Percentiles rank a stretch among this genome's conserved stretches.
Conservation (phyloP, 2,329 filamentous ascomycete genomes). For the Beauveria sp. region DNA sequence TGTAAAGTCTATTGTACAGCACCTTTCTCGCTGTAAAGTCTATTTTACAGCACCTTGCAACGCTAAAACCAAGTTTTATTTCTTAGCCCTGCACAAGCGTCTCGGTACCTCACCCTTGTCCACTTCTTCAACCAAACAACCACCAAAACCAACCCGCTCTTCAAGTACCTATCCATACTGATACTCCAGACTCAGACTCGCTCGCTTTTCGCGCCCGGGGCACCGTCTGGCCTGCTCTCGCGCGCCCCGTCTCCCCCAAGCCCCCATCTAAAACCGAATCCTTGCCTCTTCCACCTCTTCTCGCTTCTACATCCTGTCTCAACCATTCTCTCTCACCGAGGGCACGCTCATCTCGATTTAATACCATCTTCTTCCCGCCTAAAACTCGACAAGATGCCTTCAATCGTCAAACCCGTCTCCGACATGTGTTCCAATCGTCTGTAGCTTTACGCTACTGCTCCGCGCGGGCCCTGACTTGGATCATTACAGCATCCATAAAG, state of each 20-base stretch:
- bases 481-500: not conserved
- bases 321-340: constrained; percentile 10
- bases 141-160: not conserved
- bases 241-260: not conserved
- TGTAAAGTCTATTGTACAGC: not conserved
- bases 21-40: not conserved
- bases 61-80: not conserved
- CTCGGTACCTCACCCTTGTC: not conserved
- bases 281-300: not conserved
- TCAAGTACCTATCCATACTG: not conserved
- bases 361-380: not conserved
- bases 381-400: constrained; percentile 17
- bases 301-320: constrained; percentile 8
- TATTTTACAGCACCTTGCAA: not conserved
- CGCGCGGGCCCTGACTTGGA: constrained; percentile 10
- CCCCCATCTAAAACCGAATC: constrained; percentile 2
- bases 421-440: constrained; percentile 14
- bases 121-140: not conserved
- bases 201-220: not conserved
- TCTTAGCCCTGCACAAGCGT: not conserved
- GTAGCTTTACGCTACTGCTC: constrained; percentile 13
- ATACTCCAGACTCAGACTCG: not conserved
- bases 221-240: not conserved
- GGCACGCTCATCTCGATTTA: not conserved
- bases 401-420: constrained; percentile 15